phyloP scores from a whole-genome alignment of 108 stramenopile species.

The Bacterosira constricta region DNA sequence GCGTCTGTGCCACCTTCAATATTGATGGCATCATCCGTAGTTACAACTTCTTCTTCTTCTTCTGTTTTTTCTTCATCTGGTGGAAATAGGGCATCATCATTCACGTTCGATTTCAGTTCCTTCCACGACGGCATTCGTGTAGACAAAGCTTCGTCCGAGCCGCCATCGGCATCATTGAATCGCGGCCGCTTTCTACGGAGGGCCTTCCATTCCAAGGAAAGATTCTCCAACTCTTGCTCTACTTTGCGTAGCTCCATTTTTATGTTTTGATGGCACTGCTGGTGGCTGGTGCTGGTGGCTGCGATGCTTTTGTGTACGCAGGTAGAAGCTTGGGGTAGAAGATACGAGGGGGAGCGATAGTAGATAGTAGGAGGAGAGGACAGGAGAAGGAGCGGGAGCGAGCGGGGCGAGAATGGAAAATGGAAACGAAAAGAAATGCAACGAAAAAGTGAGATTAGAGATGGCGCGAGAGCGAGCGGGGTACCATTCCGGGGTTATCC shows the following conservation, averaged over 20 bases:
- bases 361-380: too few relatives aligned
- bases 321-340: too few relatives aligned
- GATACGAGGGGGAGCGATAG: too few relatives aligned
- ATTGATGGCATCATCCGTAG: background rate
- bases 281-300: too few relatives aligned
- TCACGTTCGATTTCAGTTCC: conserved; percentile 15
- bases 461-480: too few relatives aligned
- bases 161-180: background rate
- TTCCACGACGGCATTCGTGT: conserved; percentile 26
- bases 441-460: too few relatives aligned
- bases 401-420: too few relatives aligned
- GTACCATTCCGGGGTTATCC: too few relatives aligned
- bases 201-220: conserved; percentile 50
- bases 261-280: background rate
- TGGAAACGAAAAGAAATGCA: too few relatives aligned
- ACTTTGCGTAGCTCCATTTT: conserved; percentile 65
- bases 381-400: too few relatives aligned
- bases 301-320: too few relatives aligned
- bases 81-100: conserved; percentile 41
- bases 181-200: conserved; percentile 28
- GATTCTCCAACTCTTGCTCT: conserved; percentile 52
- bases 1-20: background rate
- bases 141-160: background rate
- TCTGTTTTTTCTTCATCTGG: conserved; percentile 15
- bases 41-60: conserved; percentile 3